These are phyloP conservation scores for Dacryopinax primogenitus DNA, from an alignment of 768 basidiomycete genomes.

Conservation along the genomic window DNA sequence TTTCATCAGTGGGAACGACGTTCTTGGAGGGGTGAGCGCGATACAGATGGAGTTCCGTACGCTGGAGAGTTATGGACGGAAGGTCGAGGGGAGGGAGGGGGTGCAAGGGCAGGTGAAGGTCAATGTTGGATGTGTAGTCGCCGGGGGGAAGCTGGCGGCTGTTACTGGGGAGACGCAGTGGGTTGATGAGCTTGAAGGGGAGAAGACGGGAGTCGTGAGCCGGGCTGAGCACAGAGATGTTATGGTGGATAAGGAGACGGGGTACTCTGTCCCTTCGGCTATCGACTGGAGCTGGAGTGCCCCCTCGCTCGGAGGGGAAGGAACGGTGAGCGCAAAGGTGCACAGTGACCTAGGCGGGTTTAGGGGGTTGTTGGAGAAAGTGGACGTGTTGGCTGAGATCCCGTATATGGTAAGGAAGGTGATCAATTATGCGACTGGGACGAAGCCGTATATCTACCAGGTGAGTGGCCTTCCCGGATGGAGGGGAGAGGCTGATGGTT, in stretches of 20 bases:
- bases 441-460: conserved; percentile 91
- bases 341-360: conserved; percentile 46
- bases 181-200: conserved; percentile 43
- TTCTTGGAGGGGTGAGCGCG: conserved; percentile 62
- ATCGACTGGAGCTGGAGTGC: conserved; percentile 70
- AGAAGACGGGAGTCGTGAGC: conserved; percentile 43
- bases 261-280: conserved; percentile 58
- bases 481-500: not conserved
- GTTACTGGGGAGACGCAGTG: conserved; percentile 72
- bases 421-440: conserved; percentile 83
- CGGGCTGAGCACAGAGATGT: conserved; percentile 51
- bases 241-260: conserved; percentile 61
- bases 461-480: conserved; percentile 30
- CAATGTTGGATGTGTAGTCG: conserved; percentile 74
- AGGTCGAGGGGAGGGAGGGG: conserved; percentile 48
- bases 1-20: conserved; percentile 55
- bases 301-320: conserved; percentile 31
- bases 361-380: conserved; percentile 72
- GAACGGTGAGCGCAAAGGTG: conserved; percentile 44
- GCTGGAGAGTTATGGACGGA: conserved; percentile 61
- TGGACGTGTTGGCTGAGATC: conserved; percentile 90
- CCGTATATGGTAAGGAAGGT: conserved; percentile 85
- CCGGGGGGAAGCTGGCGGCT: conserved; percentile 59
- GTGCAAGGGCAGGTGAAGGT: conserved; percentile 66
- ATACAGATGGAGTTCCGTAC: conserved; percentile 96